phyloP scores from a whole-genome alignment of 225 moss, liverwort and hornwort genomes.

The Sphagnum contortum region DNA sequence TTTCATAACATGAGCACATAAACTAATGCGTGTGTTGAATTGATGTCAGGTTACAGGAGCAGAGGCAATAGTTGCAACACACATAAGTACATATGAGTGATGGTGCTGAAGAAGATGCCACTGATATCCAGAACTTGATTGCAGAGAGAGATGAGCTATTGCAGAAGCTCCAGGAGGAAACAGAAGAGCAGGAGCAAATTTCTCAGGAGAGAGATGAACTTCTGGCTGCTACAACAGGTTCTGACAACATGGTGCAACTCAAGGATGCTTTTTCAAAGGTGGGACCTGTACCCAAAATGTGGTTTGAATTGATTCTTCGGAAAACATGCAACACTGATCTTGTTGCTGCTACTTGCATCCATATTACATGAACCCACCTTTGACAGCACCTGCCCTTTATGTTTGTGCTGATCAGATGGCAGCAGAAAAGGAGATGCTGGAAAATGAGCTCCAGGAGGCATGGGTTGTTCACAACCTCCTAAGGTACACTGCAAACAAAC shows the following conservation, averaged over 20 bases:
- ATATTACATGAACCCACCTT: too few relatives aligned
- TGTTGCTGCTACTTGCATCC: too few relatives aligned
- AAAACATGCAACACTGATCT: too few relatives aligned
- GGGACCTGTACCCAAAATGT: background rate
- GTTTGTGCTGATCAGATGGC: constrained; percentile 7
- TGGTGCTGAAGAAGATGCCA: constrained; percentile 7
- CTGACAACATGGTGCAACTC: constrained; percentile 17
- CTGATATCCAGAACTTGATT: constrained; percentile 6
- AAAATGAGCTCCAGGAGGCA: constrained; percentile 23
- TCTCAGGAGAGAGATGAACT: background rate
- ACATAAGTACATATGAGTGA: constrained; percentile 16
- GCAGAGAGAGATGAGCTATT: constrained; percentile 24
- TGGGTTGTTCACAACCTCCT: constrained; percentile 10
- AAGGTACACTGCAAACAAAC: constrained; percentile 8
- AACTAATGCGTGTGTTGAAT: too few relatives aligned
- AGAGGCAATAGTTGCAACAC: constrained; percentile 16
- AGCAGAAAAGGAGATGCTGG: constrained; percentile 18
- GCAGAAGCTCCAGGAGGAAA: constrained; percentile 14
- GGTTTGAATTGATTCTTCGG: too few relatives aligned
- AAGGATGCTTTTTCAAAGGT: constrained; percentile 18
- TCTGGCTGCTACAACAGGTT: constrained; percentile 2
- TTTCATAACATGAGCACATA: too few relatives aligned
- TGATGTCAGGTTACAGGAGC: constrained; percentile 17
- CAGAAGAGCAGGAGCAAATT: constrained; percentile 1
- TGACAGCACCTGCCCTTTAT: too few relatives aligned